Evolutionary conservation across 176 grass and related monocot genomes (phyloP), one percentile per base, ranked within the genome.

Genomic region (Elymus sibiricus): DNA sequence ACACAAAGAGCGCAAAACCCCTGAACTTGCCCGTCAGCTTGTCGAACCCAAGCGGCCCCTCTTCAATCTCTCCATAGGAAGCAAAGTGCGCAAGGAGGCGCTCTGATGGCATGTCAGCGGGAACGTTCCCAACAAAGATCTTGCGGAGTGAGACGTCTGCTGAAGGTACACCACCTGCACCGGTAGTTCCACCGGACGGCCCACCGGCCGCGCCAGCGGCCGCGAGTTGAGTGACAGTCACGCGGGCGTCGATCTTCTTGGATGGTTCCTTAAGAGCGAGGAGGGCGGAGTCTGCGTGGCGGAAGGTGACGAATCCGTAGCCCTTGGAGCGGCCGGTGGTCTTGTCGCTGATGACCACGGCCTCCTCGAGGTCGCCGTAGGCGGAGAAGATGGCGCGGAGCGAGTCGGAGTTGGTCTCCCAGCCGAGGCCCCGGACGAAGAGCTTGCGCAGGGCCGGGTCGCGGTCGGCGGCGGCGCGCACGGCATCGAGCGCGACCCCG

Each of bases 301-400:
- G 94, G 91, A 99, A 99, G 78, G 97, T 96, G 82, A 99, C 93
- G 84, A 99, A 99, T 0, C 97, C 97, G 29, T 99, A 99, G 32
- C 97, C 92, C 81, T 96, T 99, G 55, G 92, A 94, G 61, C 88
- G 88, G 15, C 94, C 97, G 16, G 94, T 99, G 76, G 79, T 7
- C 72, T 95, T 99, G 79, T 99, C 97, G 60, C 89, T 85, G 79
- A 99, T 94, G 82, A 99, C 89, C 2, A 94, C 93, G 28, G 88
- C 94, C 88, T 99, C 97, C 60, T 96, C 94, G 44, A 99, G 78
- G 70, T 94, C 94, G 2, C 97, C 97, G 26, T 91, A 94, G 37
- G 92, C n/a, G 61, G 94, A 86, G 88, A 99, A 99, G 83, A 96
- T 87, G 56, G 84, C 19, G 39, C 94, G 87, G 59, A 99, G 92